Evolutionary conservation across 2,329 filamentous ascomycete species (phyloP), one percentile per base, ranked within the genome.

Genomic region (Fusarium hostae): DNA sequence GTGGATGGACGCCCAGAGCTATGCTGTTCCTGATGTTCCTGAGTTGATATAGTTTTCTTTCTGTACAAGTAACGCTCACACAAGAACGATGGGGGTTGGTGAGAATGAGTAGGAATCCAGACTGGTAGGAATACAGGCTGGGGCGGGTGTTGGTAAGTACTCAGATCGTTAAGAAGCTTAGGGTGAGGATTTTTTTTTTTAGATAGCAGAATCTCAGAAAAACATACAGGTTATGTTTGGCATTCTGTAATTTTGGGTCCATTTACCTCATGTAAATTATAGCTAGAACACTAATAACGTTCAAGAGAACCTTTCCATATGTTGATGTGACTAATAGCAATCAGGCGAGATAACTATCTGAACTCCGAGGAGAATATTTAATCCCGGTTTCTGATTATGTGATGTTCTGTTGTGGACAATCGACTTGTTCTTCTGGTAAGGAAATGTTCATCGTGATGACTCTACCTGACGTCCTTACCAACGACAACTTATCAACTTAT

Each of bases 111-210:
- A 20, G 37, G 37, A 12, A 40, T n/a, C 10, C 3, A n/a, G 44
- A 22, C 26, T 48, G 44, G 9, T 30, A 22, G 6, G 16, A n/a
- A 35, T 10, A 15, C 47, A 34, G 30, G 20, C 4, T 13, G 24
- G 47, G 16, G 4, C 1, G 3, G 10, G 3, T 16, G 20, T 11
- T 34, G 3, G 34, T 13, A 18, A 22, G 28, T 0, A 12, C 15
- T n/a, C 12, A 3, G 8, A 12, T 34, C 16, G n/a, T n/a, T 16
- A 34, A 18, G 11, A 5, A 30, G 47, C 3, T 8, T 48, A 5
- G 16, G n/a, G 9, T 20, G 16, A n/a, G 22, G 7, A 6, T 18
- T 30, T 48, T 48, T 5, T 22, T 7, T 9, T 18, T 20, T 9
- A 5, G 15, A n/a, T 34, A 34, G n/a, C 15, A 20, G n/a, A 50